phyloP scores from a whole-genome alignment of 2,329 filamentous ascomycete species.

The Reticulascus tulasneorum region DNA sequence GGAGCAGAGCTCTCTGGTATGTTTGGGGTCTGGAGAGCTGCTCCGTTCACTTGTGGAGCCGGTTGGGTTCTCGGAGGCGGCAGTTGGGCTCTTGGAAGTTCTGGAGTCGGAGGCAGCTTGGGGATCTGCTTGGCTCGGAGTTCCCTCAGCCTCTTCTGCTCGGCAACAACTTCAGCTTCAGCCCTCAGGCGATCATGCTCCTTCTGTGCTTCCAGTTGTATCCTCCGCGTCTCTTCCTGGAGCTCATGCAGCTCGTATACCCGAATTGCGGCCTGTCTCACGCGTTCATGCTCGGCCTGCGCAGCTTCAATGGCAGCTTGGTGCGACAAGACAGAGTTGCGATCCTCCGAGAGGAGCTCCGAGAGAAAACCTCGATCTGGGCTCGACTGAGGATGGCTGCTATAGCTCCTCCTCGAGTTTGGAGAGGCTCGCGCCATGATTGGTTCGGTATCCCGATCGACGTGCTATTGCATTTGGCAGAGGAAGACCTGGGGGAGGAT shows the following conservation, averaged over 20 bases:
- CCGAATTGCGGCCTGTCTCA: constrained; percentile 49
- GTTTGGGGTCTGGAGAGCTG: constrained; percentile 8
- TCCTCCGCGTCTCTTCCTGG: constrained; percentile 38
- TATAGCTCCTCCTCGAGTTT: constrained; percentile 25
- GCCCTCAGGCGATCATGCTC: constrained; percentile 39
- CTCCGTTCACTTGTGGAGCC: constrained; percentile 16
- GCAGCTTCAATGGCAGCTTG: constrained; percentile 63
- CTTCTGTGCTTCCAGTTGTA: constrained; percentile 40
- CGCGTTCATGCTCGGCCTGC: constrained; percentile 61
- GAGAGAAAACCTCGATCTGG: constrained; percentile 47
- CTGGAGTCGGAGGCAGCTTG: constrained; percentile 34
- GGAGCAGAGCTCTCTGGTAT: constrained; percentile 6
- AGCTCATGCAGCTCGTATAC: constrained; percentile 45
- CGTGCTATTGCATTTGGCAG: too few species aligned
- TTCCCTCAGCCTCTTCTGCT: constrained; percentile 45
- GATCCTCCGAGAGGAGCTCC: constrained; percentile 57
- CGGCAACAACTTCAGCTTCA: constrained; percentile 41
- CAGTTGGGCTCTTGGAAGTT: constrained; percentile 3
- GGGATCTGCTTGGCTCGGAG: constrained; percentile 42
- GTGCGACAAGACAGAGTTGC: constrained; percentile 60
- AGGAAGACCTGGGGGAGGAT: too few species aligned
- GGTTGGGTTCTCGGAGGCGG: constrained; percentile 17
- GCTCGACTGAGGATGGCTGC: constrained; percentile 33
- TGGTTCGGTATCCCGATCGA: constrained; percentile 19
- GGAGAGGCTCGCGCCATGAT: constrained; percentile 43